Base-by-base conservation (phyloP, 2,329 filamentous ascomycete genomes). In the Penicillium brasilianum region DNA sequence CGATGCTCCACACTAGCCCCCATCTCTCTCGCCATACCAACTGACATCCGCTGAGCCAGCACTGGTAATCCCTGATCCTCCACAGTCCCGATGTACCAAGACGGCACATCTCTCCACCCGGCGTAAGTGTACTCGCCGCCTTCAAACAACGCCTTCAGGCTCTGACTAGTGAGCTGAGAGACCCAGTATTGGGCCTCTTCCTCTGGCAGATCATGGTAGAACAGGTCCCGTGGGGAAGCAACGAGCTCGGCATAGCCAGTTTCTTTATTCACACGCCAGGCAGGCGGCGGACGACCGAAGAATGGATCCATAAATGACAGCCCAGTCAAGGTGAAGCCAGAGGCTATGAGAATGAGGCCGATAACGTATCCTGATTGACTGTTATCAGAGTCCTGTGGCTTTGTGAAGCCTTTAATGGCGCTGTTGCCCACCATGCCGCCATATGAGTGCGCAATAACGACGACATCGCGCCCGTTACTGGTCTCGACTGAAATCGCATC, bases 361-460 rank as follows among this genome's bases (percentile, higher is more conserved):
- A 82, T 74, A 4, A 82, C 80, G 53, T 59, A 70, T 30, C 81
- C 81, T n/a, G 55, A 16, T 46, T 16, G 43, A n/a, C 22, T 46
- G 13, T 8, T 4, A 46, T 46, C 14, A 16, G 22, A 5, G 5
- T n/a, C 3, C 5, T 68, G 59, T 32, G 60, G 56, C 34, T 66
- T 57, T 0, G 80, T 70, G 53, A 84, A 72, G 7, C 75, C 80
- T 61, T 79, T 80, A 66, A 83, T 70, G 2, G 81, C 80, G 62
- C 81, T 83, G 62, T 72, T 74, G 46, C 78, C 81, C 1, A 82
- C 78, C 44, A 79, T 73, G 22, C 82, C 82, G 32, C 82, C 82
- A 58, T 83, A 85, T 0, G 82, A 83, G 69, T 85, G 82, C 1
- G 74, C 77, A 3, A 83, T 66, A 5, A 85, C 72, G 3, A 85